Base-by-base conservation (phyloP, 2,329 filamentous ascomycete species). In the Alternaria incomplexa region DNA sequence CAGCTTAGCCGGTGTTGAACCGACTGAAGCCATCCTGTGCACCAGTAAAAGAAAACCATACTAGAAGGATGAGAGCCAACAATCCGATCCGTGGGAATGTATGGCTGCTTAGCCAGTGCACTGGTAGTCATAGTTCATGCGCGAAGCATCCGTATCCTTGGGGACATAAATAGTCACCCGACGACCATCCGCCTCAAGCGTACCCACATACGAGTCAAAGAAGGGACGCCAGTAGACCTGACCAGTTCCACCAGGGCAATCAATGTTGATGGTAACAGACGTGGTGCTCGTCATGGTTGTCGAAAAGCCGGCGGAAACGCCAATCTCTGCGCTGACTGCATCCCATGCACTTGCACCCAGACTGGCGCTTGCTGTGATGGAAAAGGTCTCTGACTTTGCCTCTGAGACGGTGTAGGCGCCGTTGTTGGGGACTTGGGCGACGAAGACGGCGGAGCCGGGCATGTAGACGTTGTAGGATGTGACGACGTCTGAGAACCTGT, bases 71-170 rank as follows among this genome's bases (percentile, higher is more conserved):
- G 5, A 13, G 2, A 1, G 11, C 23, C 22, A 47, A 7, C 0
- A n/a, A 0, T 23, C 23, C 11, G 6, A 17, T 26, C 12, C 23
- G 1, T 6, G 3, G 13, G n/a, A 1, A 1, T 7, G 5, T 17
- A 10, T 47, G 12, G 0, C 13, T 2, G 22, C 22, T 47, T 30
- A 55, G 13, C 52, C 52, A 55, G 52, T 43, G 52, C 52, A 55
- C 52, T 55, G 52, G 52, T 55, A 55, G n/a, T 45, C 52, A 3
- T 45, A 55, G 52, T 55, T 55, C 52, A 44, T 55, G 10, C 52
- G 52, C 40, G 52, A 55, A 13, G 52, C 36, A 12, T 55, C 22
- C n/a, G 36, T 55, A 12, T 55, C 52, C 23, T 55, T 55, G 3
- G 52, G 52, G 11, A 55, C 52, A 25, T 40, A 55, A 28, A 55